Base-by-base conservation (phyloP, 1,284 basidiomycete genomes). In the Pascua sp. region DNA sequence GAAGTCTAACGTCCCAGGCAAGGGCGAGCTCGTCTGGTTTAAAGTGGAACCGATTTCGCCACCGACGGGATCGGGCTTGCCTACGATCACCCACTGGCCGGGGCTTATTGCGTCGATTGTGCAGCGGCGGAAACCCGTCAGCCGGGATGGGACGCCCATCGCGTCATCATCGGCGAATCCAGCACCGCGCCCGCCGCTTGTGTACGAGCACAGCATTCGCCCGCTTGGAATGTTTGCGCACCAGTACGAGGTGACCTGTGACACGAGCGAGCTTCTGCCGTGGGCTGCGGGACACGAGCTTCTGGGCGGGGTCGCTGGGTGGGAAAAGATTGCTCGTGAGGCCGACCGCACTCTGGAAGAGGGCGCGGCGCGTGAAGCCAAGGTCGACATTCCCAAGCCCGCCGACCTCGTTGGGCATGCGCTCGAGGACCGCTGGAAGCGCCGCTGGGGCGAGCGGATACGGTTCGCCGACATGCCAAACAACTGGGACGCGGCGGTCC, bases 21-120 rank as follows among this genome's bases (percentile, higher is more conserved):
- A 65, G 42, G 73, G 73, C 42, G 73, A 76, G 56, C 60, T 74
- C 2, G 61, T 74, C 5, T 76, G 68, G 67, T 68, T 71, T 56
- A 51, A 57, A 11, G 67, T 73, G 37, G 49, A 63, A 0, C 61
- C 63, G 2, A 66, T 74, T 42, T 9, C 47, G 8, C 53, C 70
- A 7, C 67, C 69, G 11, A 43, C 47, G 5, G 43, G 39, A 5
- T 17, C 41, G 46, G 56, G 49, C 10, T 42, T 68, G 1, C 63
- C 62, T 9, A 48, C 56, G 4, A 64, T 76, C 39, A 73, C 72
- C 0, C 73, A 74, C 47, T 76, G 73, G 73, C 73, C 73, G 2
- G 72, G 65, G 2, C 56, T 74, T 2, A 56, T 71, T 12, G 59
- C 67, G 12, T 47, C 44, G 7, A 58, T 56, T 18, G 53, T 49